A percentile compares a stretch with the other conserved stretches of the same genome.
Evolutionary conservation across 768 basidiomycete genomes (phyloP).

Genomic region (Gyrodon lividus): DNA sequence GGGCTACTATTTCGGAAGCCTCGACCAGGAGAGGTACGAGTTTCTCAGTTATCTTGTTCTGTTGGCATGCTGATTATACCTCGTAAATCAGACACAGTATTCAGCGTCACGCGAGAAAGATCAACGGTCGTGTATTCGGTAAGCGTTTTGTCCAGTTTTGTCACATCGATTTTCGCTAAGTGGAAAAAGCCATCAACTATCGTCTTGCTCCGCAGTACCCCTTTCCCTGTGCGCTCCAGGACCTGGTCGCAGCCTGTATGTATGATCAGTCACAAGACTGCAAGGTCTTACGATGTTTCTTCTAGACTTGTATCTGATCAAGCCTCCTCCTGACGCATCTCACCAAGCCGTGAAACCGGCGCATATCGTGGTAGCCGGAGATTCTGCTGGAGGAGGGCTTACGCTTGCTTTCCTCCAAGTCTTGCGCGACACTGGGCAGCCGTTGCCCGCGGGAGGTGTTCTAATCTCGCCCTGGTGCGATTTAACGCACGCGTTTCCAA

Average conservation of each 20-base stretch:
- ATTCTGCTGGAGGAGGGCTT: slow-evolving; percentile 92
- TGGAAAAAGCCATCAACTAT: slow-evolving; percentile 65
- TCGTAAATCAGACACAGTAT: slow-evolving; percentile 55
- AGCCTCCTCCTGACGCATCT: slow-evolving; percentile 75
- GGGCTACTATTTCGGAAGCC: slow-evolving; percentile 82
- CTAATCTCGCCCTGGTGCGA: slow-evolving; percentile 93
- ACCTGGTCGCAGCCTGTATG: slow-evolving; percentile 84
- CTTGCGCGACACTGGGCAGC: slow-evolving; percentile 80
- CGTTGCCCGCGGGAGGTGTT: slow-evolving; percentile 82
- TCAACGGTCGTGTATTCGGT: slow-evolving; percentile 87
- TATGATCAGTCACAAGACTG: background rate
- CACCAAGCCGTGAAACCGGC: slow-evolving; percentile 80
- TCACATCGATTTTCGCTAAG: slow-evolving; percentile 8
- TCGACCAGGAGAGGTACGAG: slow-evolving; percentile 68
- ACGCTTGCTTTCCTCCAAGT: slow-evolving; percentile 81
- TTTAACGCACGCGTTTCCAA: slow-evolving; percentile 94
- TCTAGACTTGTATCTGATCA: slow-evolving; percentile 82
- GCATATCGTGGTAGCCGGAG: slow-evolving; percentile 84
- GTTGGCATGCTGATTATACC: slow-evolving; percentile 6
- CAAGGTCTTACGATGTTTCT: background rate
- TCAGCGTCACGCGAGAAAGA: slow-evolving; percentile 87
- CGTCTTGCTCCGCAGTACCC: slow-evolving; percentile 96
- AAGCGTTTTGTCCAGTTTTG: slow-evolving; percentile 14
- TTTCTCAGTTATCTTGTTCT: background rate
- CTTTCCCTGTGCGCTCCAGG: slow-evolving; percentile 91